Evolutionary conservation across 2,329 filamentous ascomycete genomes (phyloP).

Genomic region (Torrubiella hemipterigena): DNA sequence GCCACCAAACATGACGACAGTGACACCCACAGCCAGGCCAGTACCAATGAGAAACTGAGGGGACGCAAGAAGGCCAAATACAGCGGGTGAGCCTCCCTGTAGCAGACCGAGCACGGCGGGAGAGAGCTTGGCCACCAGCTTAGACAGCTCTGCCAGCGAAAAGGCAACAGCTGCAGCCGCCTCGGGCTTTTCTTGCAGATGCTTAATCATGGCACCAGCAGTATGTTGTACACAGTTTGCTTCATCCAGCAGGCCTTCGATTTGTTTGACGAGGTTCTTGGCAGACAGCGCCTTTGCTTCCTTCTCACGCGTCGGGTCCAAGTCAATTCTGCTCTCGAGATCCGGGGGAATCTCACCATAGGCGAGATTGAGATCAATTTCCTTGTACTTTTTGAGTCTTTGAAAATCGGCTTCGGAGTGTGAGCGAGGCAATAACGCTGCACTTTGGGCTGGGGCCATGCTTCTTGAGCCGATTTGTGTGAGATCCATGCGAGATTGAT

Average conservation of each 20-base stretch:
- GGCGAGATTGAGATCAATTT: constrained; percentile 82
- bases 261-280: constrained; percentile 52
- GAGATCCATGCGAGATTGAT: constrained; percentile 21
- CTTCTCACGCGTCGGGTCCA: constrained; percentile 36
- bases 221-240: constrained; percentile 81
- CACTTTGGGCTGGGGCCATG: constrained; percentile 11
- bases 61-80: constrained; percentile 75
- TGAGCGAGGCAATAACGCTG: constrained; percentile 20
- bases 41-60: constrained; percentile 93
- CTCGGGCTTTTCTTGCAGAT: constrained; percentile 61
- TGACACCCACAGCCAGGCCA: constrained; percentile 82
- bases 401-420: constrained; percentile 26
- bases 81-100: constrained; percentile 71
- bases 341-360: constrained; percentile 76
- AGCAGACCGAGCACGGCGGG: constrained; percentile 65
- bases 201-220: constrained; percentile 69
- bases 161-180: constrained; percentile 89
- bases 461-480: constrained; percentile 16
- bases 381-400: constrained; percentile 20
- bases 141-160: constrained; percentile 82
- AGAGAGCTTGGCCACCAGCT: constrained; percentile 70
- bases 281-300: constrained; percentile 43
- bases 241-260: constrained; percentile 72
- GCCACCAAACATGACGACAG: constrained; percentile 87
- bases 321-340: constrained; percentile 36